Base-by-base conservation (phyloP, 2,329 filamentous ascomycete genomes). In the Chrysoporthe puriensis region DNA sequence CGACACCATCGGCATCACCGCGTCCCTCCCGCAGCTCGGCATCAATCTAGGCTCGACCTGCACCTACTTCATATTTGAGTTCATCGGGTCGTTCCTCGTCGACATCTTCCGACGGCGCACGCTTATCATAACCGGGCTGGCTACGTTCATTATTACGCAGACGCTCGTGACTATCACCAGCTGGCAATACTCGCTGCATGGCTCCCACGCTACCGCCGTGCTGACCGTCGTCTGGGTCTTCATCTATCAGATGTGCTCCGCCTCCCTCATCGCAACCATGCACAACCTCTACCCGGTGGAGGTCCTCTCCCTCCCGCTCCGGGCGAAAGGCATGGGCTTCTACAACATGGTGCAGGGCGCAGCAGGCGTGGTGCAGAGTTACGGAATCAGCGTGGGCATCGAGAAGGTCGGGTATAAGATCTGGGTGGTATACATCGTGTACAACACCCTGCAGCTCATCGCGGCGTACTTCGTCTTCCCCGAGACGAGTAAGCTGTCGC, bases 401-500 rank as follows among this genome's bases (percentile, higher is more conserved):
- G 68, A 74, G 14, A 81, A 82, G 68, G 71, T 84, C 0, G 81
- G 81, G 0, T 85, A 84, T 70, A 84, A 83, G 75, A 83, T 84
- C 58, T 84, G 82, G 81, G 78, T 78, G 62, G 77, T 86, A 36
- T 86, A 85, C 66, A 82, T 85, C 52, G 79, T 76, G 40, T 84
- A 85, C 72, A 85, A 85, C 72, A 73, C 74, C 3, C 59, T 82
- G n/a, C 82, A 84, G 72, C 74, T 85, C n/a, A 71, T 80, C 3
- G 71, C 80, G 8, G 78, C 78, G 0, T 86, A 83, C 70, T 84
- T 84, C 63, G 77, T 84, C 69, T 86, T 86, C 72, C 84, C 84
- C 0, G 84, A 86, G 73, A 86, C 84, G 13, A 80, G 80, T 57
- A 78, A 78, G 26, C 73, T 85, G 46, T 81, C 78, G 32, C 77